A percentile compares a stretch with the other conserved stretches of the same genome.
Evolutionary conservation across 371 early-diverging fungal species (phyloP).

Genomic region (Chytridiales sp.): DNA sequence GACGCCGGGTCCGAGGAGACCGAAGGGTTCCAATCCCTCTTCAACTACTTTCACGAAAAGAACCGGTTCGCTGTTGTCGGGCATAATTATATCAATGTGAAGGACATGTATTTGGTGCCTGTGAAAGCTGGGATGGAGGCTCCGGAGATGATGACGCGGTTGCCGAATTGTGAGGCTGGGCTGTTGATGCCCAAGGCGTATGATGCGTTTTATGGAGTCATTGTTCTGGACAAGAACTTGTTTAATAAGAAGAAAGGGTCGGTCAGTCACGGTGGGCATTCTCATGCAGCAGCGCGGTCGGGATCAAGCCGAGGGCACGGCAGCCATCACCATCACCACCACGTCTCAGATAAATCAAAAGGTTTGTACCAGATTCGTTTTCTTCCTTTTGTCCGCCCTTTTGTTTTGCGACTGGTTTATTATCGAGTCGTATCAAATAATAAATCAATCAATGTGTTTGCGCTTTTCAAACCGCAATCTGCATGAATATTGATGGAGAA

Average conservation of each 20-base stretch:
- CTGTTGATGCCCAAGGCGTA: slow-evolving; percentile 3
- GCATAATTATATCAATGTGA: slow-evolving; percentile 61
- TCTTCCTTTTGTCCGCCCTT: not conserved
- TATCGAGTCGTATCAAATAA: not conserved
- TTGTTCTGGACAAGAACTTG: slow-evolving; percentile 32
- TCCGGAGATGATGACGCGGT: slow-evolving; percentile 47
- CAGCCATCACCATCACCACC: too few species aligned
- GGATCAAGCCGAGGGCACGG: not conserved
- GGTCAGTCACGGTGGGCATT: too few species aligned
- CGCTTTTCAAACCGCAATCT: not conserved
- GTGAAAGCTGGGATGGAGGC: slow-evolving; percentile 51
- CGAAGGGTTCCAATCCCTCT: slow-evolving; percentile 44
- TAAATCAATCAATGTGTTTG: not conserved
- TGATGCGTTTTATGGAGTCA: slow-evolving; percentile 35
- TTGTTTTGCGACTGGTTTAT: not conserved
- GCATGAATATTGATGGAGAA: not conserved
- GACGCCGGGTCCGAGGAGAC: too few species aligned
- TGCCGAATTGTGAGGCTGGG: slow-evolving; percentile 19
- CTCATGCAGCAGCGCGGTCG: not conserved
- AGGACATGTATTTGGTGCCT: slow-evolving; percentile 75
- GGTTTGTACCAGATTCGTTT: not conserved
- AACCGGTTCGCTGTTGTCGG: slow-evolving; percentile 70
- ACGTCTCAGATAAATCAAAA: not conserved
- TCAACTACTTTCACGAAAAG: slow-evolving; percentile 61
- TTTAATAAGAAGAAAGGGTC: not conserved